Percentiles rank a stretch among this genome's conserved stretches.
Conservation (phyloP, 1,284 basidiomycete species). For the Marasmius sp. region DNA sequence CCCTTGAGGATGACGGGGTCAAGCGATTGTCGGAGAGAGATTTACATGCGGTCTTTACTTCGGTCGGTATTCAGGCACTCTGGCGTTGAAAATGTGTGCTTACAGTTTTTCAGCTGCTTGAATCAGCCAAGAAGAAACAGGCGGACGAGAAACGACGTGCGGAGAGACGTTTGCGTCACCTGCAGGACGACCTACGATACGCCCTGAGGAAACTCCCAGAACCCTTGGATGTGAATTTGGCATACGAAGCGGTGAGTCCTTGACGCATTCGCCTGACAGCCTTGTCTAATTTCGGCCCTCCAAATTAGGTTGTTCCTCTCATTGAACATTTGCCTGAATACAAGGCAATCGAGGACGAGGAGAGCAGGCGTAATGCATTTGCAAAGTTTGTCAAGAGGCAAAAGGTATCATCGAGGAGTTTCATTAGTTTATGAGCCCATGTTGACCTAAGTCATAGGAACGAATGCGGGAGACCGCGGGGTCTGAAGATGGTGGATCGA, state of each 20-base stretch:
- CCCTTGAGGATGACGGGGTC: conserved; percentile 47
- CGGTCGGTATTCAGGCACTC: conserved; percentile 47
- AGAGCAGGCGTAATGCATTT: conserved; percentile 77
- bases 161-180: conserved; percentile 83
- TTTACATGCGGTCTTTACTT: conserved; percentile 60
- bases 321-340: conserved; percentile 84
- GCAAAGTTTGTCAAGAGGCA: conserved; percentile 85
- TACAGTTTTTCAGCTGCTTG: conserved; percentile 56
- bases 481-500: conserved; percentile 78
- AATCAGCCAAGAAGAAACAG: conserved; percentile 68
- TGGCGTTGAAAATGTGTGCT: not conserved
- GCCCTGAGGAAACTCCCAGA: conserved; percentile 89
- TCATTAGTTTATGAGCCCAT: not conserved
- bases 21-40: conserved; percentile 53
- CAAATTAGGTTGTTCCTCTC: conserved; percentile 60
- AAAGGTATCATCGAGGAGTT: conserved; percentile 51
- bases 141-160: conserved; percentile 79
- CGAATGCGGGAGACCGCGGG: conserved; percentile 69
- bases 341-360: conserved; percentile 81
- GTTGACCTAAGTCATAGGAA: conserved; percentile 46
- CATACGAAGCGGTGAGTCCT: conserved; percentile 74
- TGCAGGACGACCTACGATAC: conserved; percentile 95
- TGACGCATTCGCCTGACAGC: not conserved
- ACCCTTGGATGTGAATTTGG: conserved; percentile 68
- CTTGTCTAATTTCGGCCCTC: conserved; percentile 10